Percentiles rank a stretch among this genome's conserved stretches.
These are phyloP conservation scores for Ganoderma meredithae DNA, from an alignment of 1,284 basidiomycete species.

Conservation along the genomic window DNA sequence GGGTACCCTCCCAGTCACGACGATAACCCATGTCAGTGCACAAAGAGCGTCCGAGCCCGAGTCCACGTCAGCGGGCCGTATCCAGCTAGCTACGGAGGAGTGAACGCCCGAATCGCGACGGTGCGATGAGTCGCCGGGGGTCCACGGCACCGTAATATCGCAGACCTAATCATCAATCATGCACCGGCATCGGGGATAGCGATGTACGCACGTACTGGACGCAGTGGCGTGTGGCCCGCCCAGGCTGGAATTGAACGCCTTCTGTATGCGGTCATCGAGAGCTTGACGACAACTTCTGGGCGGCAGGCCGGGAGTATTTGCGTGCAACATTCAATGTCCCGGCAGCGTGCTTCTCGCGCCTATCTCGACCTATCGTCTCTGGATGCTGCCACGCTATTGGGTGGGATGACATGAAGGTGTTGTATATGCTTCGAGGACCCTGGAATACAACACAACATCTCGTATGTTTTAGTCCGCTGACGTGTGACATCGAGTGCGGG, in stretches of 20 bases:
- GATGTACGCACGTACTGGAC: neutral
- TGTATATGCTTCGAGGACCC: neutral
- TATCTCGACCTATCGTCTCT: neutral
- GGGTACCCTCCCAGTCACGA: neutral
- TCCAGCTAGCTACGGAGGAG: neutral
- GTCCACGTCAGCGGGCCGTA: neutral
- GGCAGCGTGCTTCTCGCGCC: constrained; percentile 2
- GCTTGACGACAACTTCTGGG: constrained; percentile 1
- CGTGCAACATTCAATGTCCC: neutral
- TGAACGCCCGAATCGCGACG: neutral
- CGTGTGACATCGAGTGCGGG: neutral
- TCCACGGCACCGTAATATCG: neutral
- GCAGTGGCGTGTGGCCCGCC: constrained; percentile 5
- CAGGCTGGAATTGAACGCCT: neutral
- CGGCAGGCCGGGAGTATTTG: neutral
- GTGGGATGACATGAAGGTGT: neutral
- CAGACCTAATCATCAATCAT: neutral
- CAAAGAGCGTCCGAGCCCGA: neutral
- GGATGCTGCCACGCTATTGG: neutral
- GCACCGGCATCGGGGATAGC: neutral
- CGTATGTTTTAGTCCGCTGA: neutral
- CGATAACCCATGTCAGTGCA: neutral
- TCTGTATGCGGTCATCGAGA: constrained; percentile 8
- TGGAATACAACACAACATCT: neutral
- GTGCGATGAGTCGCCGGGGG: neutral